phyloP scores from a whole-genome alignment of 768 basidiomycete species.

The Cantharellus anzutake region DNA sequence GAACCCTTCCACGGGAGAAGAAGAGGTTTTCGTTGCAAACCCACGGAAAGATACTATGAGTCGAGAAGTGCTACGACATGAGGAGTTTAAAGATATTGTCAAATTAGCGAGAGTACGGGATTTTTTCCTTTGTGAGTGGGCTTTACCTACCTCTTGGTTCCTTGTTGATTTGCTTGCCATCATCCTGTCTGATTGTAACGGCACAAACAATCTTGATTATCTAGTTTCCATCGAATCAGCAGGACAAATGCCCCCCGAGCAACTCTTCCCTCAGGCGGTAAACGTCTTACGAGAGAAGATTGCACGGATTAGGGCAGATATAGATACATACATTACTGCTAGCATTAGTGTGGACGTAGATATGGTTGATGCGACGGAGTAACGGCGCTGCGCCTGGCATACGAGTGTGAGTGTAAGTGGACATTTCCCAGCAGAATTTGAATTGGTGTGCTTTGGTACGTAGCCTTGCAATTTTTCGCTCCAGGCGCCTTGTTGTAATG shows the following conservation, averaged over 20 bases:
- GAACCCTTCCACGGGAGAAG: slow-evolving; percentile 28
- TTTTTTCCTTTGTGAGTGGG: slow-evolving; percentile 71
- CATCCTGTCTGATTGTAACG: neutral
- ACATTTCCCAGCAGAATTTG: no score
- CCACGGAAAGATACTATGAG: slow-evolving; percentile 71
- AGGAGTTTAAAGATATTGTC: slow-evolving; percentile 72
- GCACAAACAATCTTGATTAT: neutral
- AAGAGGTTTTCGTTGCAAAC: slow-evolving; percentile 34
- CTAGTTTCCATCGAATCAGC: slow-evolving; percentile 82
- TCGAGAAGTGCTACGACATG: slow-evolving; percentile 79
- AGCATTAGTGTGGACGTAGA: no score
- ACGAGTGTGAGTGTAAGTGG: no score
- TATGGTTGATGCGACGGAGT: no score
- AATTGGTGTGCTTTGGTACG: no score
- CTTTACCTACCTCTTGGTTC: slow-evolving; percentile 1
- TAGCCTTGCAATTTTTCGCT: no score
- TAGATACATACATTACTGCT: neutral
- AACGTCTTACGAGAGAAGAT: slow-evolving; percentile 72
- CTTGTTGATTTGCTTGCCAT: neutral
- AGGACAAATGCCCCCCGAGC: slow-evolving; percentile 70
- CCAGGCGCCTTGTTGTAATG: no score
- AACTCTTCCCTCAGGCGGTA: slow-evolving; percentile 63
- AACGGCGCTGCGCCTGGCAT: no score
- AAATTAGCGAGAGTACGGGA: slow-evolving; percentile 74
- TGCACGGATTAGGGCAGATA: slow-evolving; percentile 1